phyloP scores from a whole-genome alignment of 1,284 basidiomycete genomes.

The Cutaneotrichosporon sp. region DNA sequence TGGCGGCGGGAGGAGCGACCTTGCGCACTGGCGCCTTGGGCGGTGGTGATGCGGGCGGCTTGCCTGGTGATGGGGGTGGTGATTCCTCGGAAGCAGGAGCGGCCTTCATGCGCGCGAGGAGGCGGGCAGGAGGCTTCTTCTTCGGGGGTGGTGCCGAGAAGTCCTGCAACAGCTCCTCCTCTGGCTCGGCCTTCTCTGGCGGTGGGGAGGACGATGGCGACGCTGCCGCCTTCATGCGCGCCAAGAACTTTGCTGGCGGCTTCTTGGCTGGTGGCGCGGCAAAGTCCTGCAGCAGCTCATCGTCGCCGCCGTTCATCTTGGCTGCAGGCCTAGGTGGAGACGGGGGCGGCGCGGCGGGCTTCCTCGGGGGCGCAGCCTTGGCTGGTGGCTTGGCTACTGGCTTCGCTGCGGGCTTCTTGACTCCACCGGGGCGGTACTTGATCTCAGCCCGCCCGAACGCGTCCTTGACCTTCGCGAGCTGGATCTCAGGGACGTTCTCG shows the following conservation, averaged over 20 bases:
- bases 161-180: conserved; percentile 3
- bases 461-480: conserved; percentile 93
- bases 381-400: conserved; percentile 55
- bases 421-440: conserved; percentile 71
- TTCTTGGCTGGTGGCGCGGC: conserved; percentile 12
- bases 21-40: conserved; percentile 29
- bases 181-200: background rate
- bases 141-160: background rate
- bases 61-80: conserved; percentile 10
- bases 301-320: conserved; percentile 22
- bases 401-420: conserved; percentile 57
- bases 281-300: conserved; percentile 17
- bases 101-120: background rate
- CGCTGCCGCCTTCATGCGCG: background rate
- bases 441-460: conserved; percentile 85
- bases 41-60: conserved; percentile 15
- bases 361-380: conserved; percentile 8
- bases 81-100: conserved; percentile 1
- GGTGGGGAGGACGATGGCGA: background rate
- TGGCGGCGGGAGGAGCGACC: conserved; percentile 14
- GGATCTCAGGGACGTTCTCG: conserved; percentile 83
- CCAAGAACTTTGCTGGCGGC: conserved; percentile 3
- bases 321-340: conserved; percentile 34
- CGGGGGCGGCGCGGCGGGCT: conserved; percentile 12
- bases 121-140: conserved; percentile 1